Evolutionary conservation across 306 rosid species (phyloP), one percentile per base, ranked within the genome.

Genomic region (Arachis hypogaea): DNA sequence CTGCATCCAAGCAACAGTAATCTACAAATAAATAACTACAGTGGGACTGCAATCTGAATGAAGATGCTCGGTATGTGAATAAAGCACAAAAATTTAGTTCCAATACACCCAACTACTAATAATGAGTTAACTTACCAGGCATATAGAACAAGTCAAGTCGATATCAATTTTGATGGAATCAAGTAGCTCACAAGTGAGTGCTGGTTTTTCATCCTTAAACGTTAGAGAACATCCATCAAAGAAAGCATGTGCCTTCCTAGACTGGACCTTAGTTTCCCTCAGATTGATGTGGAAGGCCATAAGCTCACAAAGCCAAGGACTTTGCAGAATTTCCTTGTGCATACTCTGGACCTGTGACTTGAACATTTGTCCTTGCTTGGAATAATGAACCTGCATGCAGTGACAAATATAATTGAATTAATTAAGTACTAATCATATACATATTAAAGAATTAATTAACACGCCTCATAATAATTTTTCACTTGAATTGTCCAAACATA

Each of bases 231-330:
- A 92, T 71, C 86, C 92, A 69, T 92, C 96, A 43, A 94, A 92
- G 56, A 88, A 72, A 0, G 81, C 84, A 2, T 80, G 75, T 36
- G 80, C 59, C 68, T 83, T 83, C 75, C 63, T 66, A 6, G 86
- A 79, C 18, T 75, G 70, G 29, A 57, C 71, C 77, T 87, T 78
- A 51, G 81, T 85, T 80, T 92, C 96, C 85, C 91, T 87, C 66
- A 89, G 52, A 62, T 94, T 94, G 79, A 94, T 86, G 83, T 92
- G 93, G 79, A 94, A 92, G 69, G 99, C 96, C 88, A 94, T 89
- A 30, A 94, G 95, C 76, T 94, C 97, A 66, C 88, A 94, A 18
- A 94, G 86, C 99, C 96, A 89, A 5, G 99, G 99, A 77, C 97
- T 92, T 73, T 89, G 99, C 72, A 94, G 99, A 72, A 94, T 90